Evolutionary conservation across 192 early-diverging fungal species (phyloP), one percentile per base, ranked within the genome.

Genomic region (Coemansia sp.): DNA sequence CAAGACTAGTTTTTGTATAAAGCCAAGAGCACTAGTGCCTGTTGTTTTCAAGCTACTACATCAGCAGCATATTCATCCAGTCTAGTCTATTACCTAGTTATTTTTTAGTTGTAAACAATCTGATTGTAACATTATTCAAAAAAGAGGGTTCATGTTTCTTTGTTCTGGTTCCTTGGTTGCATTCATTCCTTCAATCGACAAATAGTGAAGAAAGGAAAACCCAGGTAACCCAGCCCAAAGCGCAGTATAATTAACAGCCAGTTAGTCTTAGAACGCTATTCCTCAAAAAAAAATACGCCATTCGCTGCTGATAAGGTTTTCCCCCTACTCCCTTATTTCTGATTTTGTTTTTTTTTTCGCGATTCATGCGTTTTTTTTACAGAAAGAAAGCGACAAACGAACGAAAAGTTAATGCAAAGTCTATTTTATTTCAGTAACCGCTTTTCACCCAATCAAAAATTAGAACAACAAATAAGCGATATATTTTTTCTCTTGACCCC

Each of bases 361-460:
- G 22, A 45, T 12, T 45, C 12, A 12, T 45, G 5, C 12, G 51
- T 6, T 22, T 29, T 54, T 30, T 29, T 54, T 30, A 51, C 7
- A 51, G 50, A 51, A 6, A 51, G 17, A n/a, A 54, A 54, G 16
- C 51, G 28, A 54, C 20, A 22, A 54, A 22, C 22, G 25, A 54
- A 54, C 6, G 0, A 22, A 60, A 18, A 25, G 34, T 36, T 42
- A 42, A 60, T 36, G 58, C 58, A 60, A 30, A 54, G 4, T 45
- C 16, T 56, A 2, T 56, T 56, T 11, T 17, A 56, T 29, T 56
- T 32, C 30, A 56, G 55, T 56, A 32, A 56, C 55, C 30, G 25
- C 28, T 29, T 55, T 55, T 25, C 52, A 22, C 7, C 29, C 29
- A 30, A 38, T 38, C 11, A 38, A 12, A 55, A 55, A 14, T 2